Percentiles rank a stretch among this genome's conserved stretches.
Conservation (phyloP, 2,329 filamentous ascomycete species). For the Penicillium sp. region DNA sequence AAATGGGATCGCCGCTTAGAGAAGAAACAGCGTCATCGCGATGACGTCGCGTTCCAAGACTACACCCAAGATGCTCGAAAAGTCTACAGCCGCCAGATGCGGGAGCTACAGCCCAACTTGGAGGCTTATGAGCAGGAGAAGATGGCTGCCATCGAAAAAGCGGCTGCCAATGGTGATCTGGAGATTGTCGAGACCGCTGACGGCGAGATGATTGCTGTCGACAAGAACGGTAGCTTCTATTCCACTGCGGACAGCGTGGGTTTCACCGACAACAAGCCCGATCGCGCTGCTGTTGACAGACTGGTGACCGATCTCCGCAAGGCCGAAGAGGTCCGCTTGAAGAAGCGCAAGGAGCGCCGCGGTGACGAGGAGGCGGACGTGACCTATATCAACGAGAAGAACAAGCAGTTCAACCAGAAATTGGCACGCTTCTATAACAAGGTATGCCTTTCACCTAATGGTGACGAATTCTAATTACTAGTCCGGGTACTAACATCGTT, state of each 20-base stretch:
- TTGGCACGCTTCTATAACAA: conserved; percentile 95
- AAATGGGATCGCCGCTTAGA: conserved; percentile 88
- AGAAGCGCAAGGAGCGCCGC: conserved; percentile 81
- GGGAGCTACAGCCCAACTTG: conserved; percentile 74
- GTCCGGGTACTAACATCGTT: conserved; percentile 19
- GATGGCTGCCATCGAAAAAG: conserved; percentile 79
- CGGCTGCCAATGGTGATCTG: conserved; percentile 80
- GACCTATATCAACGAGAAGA: conserved; percentile 99
- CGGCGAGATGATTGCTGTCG: conserved; percentile 91
- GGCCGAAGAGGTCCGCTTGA: conserved; percentile 83
- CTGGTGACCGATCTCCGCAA: conserved; percentile 84
- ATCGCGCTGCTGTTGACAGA: conserved; percentile 83
- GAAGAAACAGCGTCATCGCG: conserved; percentile 79
- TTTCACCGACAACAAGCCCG: conserved; percentile 83
- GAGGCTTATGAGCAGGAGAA: conserved; percentile 88
- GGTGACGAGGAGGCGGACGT: conserved; percentile 88
- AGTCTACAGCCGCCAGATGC: conserved; percentile 89
- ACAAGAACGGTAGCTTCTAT: conserved; percentile 89
- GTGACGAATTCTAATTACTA: background rate
- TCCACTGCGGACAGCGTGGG: conserved; percentile 81
- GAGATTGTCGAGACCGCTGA: conserved; percentile 96
- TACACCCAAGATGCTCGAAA: conserved; percentile 87
- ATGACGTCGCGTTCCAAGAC: conserved; percentile 88
- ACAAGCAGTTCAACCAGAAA: conserved; percentile 99
- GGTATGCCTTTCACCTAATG: conserved; percentile 43